Percentiles rank a stretch among this genome's conserved stretches.
Evolutionary conservation across 306 rosid genomes (phyloP).

Genomic region (Citrullus colocynthis): DNA sequence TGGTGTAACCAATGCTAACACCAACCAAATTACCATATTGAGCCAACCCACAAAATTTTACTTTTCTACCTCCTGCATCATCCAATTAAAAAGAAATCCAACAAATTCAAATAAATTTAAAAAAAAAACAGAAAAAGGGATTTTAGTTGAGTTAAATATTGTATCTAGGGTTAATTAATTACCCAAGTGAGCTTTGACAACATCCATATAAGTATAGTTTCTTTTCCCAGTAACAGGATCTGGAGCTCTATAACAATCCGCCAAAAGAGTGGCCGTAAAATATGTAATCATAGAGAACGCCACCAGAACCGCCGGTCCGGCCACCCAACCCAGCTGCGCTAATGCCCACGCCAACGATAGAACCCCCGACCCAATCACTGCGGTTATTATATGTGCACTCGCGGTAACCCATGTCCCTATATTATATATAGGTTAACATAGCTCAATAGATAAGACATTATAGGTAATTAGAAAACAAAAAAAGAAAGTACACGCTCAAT

Average conservation of each 20-base stretch:
- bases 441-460: not conserved
- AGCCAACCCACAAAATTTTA: conserved; percentile 83
- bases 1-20: conserved; percentile 83
- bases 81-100: not conserved
- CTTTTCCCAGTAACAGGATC: conserved; percentile 76
- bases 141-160: not conserved
- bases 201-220: conserved; percentile 83
- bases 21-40: conserved; percentile 77
- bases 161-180: not conserved
- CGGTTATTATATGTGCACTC: conserved; percentile 92
- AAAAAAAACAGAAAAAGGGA: no score
- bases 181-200: conserved; percentile 65
- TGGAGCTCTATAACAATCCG: conserved; percentile 71
- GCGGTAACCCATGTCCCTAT: conserved; percentile 95
- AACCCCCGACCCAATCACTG: conserved; percentile 96
- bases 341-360: conserved; percentile 88
- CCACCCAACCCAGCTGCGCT: conserved; percentile 90
- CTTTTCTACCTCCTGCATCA: conserved; percentile 55
- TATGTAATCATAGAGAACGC: conserved; percentile 82
- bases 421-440: not conserved
- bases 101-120: not conserved
- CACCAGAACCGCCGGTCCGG: conserved; percentile 67
- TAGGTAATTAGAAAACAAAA: not conserved
- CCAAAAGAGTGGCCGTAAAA: conserved; percentile 90
- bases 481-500: not conserved